These are phyloP conservation scores for Gnaphalium uliginosum DNA, from an alignment of 129 eudicot genomes.

Conservation along the genomic window DNA sequence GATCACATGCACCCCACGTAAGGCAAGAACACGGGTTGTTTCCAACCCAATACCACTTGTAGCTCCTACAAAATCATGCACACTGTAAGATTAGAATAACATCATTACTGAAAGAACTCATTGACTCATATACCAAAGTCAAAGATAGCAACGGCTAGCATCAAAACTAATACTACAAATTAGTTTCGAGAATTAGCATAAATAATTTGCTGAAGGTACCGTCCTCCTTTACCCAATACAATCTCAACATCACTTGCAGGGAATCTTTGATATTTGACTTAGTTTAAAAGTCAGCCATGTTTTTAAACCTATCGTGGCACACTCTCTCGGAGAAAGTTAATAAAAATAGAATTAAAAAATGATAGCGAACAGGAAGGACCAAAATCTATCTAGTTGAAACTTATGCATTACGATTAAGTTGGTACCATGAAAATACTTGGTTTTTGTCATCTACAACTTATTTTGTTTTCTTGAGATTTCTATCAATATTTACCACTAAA, in stretches of 20 bases:
- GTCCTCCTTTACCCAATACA: not conserved
- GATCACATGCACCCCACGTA: constrained; percentile 80
- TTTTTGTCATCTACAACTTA: not conserved
- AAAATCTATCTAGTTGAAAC: not conserved
- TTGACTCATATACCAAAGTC: constrained; percentile 2
- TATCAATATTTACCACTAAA: no score
- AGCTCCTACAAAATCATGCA: constrained; percentile 55
- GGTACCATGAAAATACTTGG: not conserved
- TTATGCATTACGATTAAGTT: not conserved
- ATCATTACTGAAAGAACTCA: not conserved
- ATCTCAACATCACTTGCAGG: not conserved
- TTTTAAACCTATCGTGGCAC: not conserved
- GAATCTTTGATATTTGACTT: not conserved
- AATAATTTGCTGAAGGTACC: not conserved
- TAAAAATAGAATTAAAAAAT: not conserved
- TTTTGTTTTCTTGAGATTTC: no score
- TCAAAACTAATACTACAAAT: not conserved
- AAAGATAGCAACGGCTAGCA: constrained; percentile 2
- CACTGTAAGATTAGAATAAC: not conserved
- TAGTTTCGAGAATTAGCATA: not conserved
- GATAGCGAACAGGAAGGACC: not conserved
- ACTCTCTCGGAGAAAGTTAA: not conserved
- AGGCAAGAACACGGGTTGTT: constrained; percentile 76
- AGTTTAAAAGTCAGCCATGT: not conserved
- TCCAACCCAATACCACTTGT: constrained; percentile 86